Conservation (phyloP, 768 basidiomycete species). For the Boletus sp. region DNA sequence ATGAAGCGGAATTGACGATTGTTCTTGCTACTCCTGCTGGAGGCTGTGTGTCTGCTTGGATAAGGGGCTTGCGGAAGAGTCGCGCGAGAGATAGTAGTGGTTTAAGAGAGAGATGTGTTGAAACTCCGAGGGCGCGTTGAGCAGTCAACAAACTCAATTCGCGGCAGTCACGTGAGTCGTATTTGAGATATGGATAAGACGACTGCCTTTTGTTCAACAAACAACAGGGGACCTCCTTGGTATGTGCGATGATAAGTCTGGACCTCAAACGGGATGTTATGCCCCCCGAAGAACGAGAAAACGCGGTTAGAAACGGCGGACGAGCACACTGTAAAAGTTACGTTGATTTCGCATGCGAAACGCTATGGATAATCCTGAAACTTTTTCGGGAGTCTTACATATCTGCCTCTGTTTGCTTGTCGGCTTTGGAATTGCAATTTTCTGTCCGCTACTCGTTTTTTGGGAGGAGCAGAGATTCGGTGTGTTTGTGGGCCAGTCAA, state of each 20-base stretch:
- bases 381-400: conserved; percentile 14
- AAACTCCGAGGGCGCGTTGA: conserved; percentile 41
- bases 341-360: conserved; percentile 14
- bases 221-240: background rate
- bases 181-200: conserved; percentile 31
- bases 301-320: conserved; percentile 4
- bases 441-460: conserved; percentile 30
- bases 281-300: conserved; percentile 14
- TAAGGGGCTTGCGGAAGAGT: conserved; percentile 18
- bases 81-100: conserved; percentile 45
- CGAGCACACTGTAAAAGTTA: conserved; percentile 15
- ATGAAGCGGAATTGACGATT: conserved; percentile 8
- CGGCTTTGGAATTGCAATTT: conserved; percentile 23
- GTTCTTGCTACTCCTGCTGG: conserved; percentile 17
- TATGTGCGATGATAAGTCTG: conserved; percentile 2
- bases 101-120: conserved; percentile 40
- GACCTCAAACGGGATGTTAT: conserved; percentile 11
- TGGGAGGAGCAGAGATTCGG: conserved; percentile 25
- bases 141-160: conserved; percentile 41
- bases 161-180: conserved; percentile 35
- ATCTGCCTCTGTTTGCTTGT: conserved; percentile 13
- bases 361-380: conserved; percentile 14
- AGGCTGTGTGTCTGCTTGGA: conserved; percentile 12
- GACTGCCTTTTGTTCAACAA: conserved; percentile 10
- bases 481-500: conserved; percentile 26